phyloP scores from a whole-genome alignment of 1,284 basidiomycete species.

The Microbotryum violaceum region DNA sequence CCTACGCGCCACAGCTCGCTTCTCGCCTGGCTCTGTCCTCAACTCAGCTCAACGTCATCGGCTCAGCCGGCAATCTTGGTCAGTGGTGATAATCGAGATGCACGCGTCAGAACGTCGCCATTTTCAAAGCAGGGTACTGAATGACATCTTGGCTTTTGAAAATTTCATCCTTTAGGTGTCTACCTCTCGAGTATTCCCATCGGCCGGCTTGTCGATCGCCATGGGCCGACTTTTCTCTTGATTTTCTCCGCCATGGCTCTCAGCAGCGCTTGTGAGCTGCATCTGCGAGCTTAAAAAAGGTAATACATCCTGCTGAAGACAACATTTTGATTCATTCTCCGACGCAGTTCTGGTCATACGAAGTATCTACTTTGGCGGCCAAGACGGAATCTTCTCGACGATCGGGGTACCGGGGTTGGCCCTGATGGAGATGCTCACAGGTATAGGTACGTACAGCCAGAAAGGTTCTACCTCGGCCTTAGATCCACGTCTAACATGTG shows the following conservation, averaged over 20 bases:
- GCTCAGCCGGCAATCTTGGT: conserved; percentile 42
- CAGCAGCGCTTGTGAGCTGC: conserved; percentile 11
- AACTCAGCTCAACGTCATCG: conserved; percentile 42
- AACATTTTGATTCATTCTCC: conserved; percentile 5
- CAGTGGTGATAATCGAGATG: too few species aligned
- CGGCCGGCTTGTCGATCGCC: conserved; percentile 22
- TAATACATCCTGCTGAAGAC: too few species aligned
- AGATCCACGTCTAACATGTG: too few species aligned
- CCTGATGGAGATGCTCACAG: conserved; percentile 14
- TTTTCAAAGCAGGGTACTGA: too few species aligned
- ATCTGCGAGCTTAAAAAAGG: not conserved
- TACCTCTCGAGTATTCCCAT: not conserved
- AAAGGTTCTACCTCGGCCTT: too few species aligned
- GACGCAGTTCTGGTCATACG: conserved; percentile 37
- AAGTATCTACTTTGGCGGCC: conserved; percentile 40
- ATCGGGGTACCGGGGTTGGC: conserved; percentile 19
- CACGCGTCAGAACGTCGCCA: too few species aligned
- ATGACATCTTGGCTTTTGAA: too few species aligned
- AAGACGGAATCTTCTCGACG: conserved; percentile 35
- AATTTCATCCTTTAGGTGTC: too few species aligned
- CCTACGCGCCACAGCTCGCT: conserved; percentile 42
- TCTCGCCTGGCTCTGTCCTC: conserved; percentile 37
- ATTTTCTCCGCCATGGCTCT: conserved; percentile 15
- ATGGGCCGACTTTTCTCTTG: conserved; percentile 12
- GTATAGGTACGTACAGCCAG: conserved; percentile 5